Conservation (phyloP, 2,329 filamentous ascomycete species). For the Colletotrichum eremochloae region DNA sequence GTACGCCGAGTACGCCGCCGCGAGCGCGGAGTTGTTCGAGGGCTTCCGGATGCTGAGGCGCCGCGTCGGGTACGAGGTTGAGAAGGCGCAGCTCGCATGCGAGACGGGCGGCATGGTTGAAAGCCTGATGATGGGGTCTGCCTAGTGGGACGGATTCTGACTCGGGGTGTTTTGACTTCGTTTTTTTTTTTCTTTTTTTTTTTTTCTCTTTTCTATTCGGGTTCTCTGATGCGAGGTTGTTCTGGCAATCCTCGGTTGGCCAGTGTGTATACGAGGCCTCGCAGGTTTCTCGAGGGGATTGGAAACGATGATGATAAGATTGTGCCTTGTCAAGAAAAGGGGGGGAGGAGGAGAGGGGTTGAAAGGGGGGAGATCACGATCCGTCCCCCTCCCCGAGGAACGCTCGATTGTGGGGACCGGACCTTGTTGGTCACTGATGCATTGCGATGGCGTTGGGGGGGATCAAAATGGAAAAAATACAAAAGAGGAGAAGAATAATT, state of each 20-base stretch:
- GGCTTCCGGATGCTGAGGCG: slow-evolving; percentile 77
- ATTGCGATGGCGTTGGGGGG: slow-evolving; percentile 57
- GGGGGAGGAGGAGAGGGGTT: neutral
- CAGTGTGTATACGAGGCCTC: neutral
- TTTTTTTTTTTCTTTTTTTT: neutral
- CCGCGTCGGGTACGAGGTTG: slow-evolving; percentile 81
- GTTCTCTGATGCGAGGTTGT: neutral
- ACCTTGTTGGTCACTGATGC: slow-evolving; percentile 46
- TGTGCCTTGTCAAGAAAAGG: neutral
- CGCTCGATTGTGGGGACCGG: neutral
- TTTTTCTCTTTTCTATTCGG: neutral
- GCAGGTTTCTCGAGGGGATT: neutral
- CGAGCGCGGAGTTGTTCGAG: slow-evolving; percentile 78
- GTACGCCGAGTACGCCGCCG: slow-evolving; percentile 84
- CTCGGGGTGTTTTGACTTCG: neutral
- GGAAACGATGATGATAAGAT: neutral
- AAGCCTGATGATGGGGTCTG: slow-evolving; percentile 67
- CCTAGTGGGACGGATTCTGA: slow-evolving; percentile 42
- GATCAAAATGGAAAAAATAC: slow-evolving; percentile 29
- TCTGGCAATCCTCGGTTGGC: neutral
- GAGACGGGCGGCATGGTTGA: slow-evolving; percentile 91
- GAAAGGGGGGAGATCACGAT: neutral
- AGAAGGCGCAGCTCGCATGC: slow-evolving; percentile 85
- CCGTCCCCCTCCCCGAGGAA: neutral
- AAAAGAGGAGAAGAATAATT: slow-evolving; percentile 17